These are phyloP conservation scores for Escovopsis sp. DNA, from an alignment of 2,329 filamentous ascomycete genomes.

Conservation along the genomic window DNA sequence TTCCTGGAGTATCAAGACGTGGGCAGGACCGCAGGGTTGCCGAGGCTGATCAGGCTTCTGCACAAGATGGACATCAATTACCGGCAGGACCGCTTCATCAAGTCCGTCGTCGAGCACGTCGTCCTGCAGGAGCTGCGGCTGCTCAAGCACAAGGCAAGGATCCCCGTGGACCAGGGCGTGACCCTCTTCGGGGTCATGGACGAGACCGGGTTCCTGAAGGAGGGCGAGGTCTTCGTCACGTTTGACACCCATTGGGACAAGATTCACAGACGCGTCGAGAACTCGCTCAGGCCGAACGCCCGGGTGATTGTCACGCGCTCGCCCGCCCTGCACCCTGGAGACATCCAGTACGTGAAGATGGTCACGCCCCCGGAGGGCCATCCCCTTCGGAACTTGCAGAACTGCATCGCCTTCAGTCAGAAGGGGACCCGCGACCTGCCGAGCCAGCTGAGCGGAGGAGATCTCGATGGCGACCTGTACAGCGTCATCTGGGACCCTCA, in stretches of 20 bases:
- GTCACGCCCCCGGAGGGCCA: slow-evolving; percentile 45
- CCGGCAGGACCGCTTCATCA: slow-evolving; percentile 52
- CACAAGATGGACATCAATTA: slow-evolving; percentile 47
- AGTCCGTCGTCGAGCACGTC: slow-evolving; percentile 53
- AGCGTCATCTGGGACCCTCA: slow-evolving; percentile 59
- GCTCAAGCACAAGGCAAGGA: slow-evolving; percentile 66
- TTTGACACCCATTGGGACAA: slow-evolving; percentile 26
- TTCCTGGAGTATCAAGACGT: slow-evolving; percentile 51
- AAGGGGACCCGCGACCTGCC: slow-evolving; percentile 59
- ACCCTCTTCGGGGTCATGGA: slow-evolving; percentile 77
- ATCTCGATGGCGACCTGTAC: slow-evolving; percentile 73
- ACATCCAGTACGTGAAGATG: slow-evolving; percentile 53
- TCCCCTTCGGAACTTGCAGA: slow-evolving; percentile 46
- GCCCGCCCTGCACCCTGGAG: slow-evolving; percentile 68
- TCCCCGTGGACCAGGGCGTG: slow-evolving; percentile 54
- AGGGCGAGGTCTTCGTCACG: slow-evolving; percentile 54
- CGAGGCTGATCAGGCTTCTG: slow-evolving; percentile 46
- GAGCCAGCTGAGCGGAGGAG: slow-evolving; percentile 65
- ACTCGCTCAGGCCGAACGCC: slow-evolving; percentile 19
- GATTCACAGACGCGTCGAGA: slow-evolving; percentile 13
- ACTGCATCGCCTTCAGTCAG: slow-evolving; percentile 68
- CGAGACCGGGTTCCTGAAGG: slow-evolving; percentile 53
- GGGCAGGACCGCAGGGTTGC: slow-evolving; percentile 44
- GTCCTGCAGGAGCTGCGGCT: slow-evolving; percentile 57
- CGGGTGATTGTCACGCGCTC: slow-evolving; percentile 57